A percentile compares a stretch with the other conserved stretches of the same genome.
phyloP scores from a whole-genome alignment of 1,284 basidiomycete genomes.

The Fomitiporia mediterranea region DNA sequence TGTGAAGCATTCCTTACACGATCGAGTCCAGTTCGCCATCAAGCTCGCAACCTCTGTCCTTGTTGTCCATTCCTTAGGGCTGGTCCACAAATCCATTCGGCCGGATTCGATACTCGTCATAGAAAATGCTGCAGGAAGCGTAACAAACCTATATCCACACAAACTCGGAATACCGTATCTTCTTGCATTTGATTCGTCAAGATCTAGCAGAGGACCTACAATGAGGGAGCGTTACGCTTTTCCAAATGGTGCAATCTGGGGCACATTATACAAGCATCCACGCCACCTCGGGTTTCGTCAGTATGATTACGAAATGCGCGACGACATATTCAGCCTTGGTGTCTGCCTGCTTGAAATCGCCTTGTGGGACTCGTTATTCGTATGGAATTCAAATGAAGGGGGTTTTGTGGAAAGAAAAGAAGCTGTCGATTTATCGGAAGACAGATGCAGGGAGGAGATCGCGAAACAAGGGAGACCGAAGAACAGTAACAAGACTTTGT shows the following conservation, averaged over 20 bases:
- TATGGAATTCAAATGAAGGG: neutral
- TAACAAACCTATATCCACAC: neutral
- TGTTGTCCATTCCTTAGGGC: conserved; percentile 11
- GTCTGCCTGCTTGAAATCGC: conserved; percentile 17
- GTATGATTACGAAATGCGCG: conserved; percentile 11
- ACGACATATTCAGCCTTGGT: conserved; percentile 19
- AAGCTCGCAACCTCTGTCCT: conserved; percentile 8
- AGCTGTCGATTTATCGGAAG: neutral
- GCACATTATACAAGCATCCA: neutral
- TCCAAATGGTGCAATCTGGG: neutral
- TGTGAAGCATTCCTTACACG: conserved; percentile 1
- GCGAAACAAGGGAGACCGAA: neutral
- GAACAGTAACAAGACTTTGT: neutral
- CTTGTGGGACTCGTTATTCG: conserved; percentile 15
- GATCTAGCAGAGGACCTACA: neutral
- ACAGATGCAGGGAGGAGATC: neutral
- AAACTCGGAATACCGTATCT: conserved; percentile 8
- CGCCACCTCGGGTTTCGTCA: neutral
- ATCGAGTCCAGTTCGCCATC: conserved; percentile 8
- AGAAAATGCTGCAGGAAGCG: neutral
- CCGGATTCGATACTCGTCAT: conserved; percentile 14
- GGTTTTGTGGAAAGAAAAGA: neutral
- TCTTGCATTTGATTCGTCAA: neutral
- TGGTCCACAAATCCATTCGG: conserved; percentile 13
- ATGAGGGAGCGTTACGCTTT: neutral